Percentiles rank a stretch among this genome's conserved stretches.
phyloP scores from a whole-genome alignment of 345 rosid genomes.

The Pugionium dolabratum region DNA sequence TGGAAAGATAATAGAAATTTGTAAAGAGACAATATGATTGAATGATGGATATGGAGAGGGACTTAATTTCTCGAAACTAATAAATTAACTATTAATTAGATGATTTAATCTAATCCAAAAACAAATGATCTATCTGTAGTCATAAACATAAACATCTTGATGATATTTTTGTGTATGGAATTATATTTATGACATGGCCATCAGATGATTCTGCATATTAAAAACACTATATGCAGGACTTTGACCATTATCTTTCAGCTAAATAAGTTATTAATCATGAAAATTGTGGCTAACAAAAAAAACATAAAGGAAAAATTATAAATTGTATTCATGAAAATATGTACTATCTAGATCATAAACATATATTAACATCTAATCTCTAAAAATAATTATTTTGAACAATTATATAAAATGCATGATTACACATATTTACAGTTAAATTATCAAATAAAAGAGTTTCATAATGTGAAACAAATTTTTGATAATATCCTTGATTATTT shows the following conservation, averaged over 20 bases:
- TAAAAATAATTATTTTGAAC: background rate
- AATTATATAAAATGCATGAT: background rate
- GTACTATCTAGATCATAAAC: background rate
- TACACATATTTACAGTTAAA: background rate
- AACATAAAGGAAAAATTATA: no score
- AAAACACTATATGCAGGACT: background rate
- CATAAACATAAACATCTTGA: conserved; percentile 3
- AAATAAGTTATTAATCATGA: background rate
- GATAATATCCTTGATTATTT: background rate
- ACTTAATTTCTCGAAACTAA: conserved; percentile 2
- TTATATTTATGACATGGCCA: background rate
- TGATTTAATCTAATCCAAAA: background rate
- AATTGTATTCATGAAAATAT: background rate
- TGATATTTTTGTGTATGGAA: background rate
- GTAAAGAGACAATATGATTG: conserved; percentile 9
- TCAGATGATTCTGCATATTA: conserved; percentile 5
- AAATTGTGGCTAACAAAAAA: background rate
- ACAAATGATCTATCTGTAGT: conserved; percentile 3
- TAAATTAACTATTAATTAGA: background rate
- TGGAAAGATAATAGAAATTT: background rate
- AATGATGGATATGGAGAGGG: conserved; percentile 16
- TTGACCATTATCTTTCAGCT: background rate
- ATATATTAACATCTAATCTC: background rate
- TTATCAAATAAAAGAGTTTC: conserved; percentile 1
- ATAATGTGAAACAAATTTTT: background rate